phyloP scores from a whole-genome alignment of 2,329 filamentous ascomycete species.

The Verticillium albo-atrum region DNA sequence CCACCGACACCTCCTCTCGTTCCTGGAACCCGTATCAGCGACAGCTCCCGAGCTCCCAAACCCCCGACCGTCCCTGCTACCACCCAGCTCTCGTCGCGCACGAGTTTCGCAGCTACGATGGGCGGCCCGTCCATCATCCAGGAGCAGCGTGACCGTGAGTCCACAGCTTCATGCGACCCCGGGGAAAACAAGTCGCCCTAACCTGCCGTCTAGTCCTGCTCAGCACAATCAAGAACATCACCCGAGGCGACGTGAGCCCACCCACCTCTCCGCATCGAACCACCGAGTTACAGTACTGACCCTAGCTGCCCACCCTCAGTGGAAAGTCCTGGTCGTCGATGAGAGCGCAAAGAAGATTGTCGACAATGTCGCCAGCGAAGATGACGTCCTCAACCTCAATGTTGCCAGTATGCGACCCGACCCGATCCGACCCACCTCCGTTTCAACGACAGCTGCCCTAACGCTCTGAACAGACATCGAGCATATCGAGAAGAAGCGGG shows the following conservation, averaged over 20 bases:
- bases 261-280: not conserved
- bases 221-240: slow-evolving; percentile 70
- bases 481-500: slow-evolving; percentile 81
- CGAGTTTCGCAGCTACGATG: slow-evolving; percentile 46
- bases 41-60: not conserved
- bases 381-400: slow-evolving; percentile 95
- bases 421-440: not conserved
- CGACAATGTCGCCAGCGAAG: slow-evolving; percentile 87
- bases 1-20: not conserved
- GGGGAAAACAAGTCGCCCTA: too few species aligned
- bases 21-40: not conserved
- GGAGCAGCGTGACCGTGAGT: slow-evolving; percentile 52
- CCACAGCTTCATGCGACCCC: not conserved
- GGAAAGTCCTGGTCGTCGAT: slow-evolving; percentile 95
- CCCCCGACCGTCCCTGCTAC: not conserved
- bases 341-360: slow-evolving; percentile 78
- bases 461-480: slow-evolving; percentile 70
- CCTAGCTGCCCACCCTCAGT: slow-evolving; percentile 47
- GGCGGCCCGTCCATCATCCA: slow-evolving; percentile 67
- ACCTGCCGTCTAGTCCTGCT: slow-evolving; percentile 56
- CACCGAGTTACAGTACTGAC: not conserved
- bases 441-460: slow-evolving; percentile 4
- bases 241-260: slow-evolving; percentile 68
- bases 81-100: slow-evolving; percentile 2
- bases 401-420: slow-evolving; percentile 70